phyloP scores from a whole-genome alignment of 805 yeast genomes.

The Phaffomyces thermotolerans region DNA sequence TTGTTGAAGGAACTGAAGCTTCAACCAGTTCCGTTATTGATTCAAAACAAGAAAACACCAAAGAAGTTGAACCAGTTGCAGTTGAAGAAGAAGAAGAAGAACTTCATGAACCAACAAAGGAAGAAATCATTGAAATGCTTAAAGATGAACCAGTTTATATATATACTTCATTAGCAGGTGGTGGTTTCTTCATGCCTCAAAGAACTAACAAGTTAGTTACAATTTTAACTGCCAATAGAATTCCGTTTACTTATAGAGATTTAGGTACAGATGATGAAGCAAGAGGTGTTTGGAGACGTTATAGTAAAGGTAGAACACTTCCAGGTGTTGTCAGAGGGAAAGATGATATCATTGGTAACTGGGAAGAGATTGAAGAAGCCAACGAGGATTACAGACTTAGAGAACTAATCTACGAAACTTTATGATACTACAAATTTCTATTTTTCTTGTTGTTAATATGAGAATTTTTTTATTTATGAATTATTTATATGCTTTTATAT shows the following conservation, averaged over 20 bases:
- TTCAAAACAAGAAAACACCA: neutral
- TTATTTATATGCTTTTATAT: neutral
- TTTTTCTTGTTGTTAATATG: neutral
- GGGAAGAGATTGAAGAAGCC: constrained; percentile 79
- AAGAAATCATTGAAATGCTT: constrained; percentile 22
- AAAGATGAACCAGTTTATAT: constrained; percentile 57
- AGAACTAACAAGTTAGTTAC: constrained; percentile 72
- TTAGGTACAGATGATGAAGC: constrained; percentile 86
- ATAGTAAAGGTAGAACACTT: constrained; percentile 59
- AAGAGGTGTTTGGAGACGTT: constrained; percentile 74
- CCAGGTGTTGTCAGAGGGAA: constrained; percentile 84
- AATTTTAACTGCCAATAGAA: constrained; percentile 65
- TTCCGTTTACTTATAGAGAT: constrained; percentile 64
- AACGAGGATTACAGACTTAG: constrained; percentile 69
- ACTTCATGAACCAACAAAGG: constrained; percentile 23
- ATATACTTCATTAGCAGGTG: constrained; percentile 82
- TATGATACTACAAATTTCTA: constrained; percentile 24
- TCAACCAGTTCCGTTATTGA: too few relatives aligned
- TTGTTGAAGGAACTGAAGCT: neutral
- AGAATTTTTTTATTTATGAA: neutral
- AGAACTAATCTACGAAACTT: constrained; percentile 58
- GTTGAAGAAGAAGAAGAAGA: constrained; percentile 6
- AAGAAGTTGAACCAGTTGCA: neutral
- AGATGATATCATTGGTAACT: constrained; percentile 77
- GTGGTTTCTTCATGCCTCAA: constrained; percentile 70